Base-by-base conservation (phyloP, 164 flowering plant species). In the Chloranthus sessilifolius region DNA sequence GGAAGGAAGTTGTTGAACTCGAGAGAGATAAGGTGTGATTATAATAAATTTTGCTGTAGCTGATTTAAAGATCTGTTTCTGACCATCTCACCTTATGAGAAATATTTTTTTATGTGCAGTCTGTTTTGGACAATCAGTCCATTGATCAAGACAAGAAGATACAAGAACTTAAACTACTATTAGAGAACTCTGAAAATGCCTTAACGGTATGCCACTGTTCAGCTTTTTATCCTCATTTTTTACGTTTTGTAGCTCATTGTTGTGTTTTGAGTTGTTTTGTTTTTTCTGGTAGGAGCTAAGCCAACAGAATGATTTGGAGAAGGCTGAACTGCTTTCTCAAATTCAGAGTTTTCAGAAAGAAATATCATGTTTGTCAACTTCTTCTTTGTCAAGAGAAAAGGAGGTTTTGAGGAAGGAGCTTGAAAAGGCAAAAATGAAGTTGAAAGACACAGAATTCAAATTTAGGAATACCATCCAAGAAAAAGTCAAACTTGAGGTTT, bases 401-500 rank as follows among this genome's bases (percentile, higher is more conserved):
- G 98, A 88, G 64, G 72, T 35, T 47, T 45, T 92, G 56, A 71
- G 94, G 69, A 88, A 80, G 62, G 98, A 92, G 56, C 74, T 83
- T 46, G 98, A 85, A 61, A 88, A 88, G 64, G 75, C 94, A 42
- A 85, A 75, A 64, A 1, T 52, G 17, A 88, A 82, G 68, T 62
- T 88, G 61, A 88, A 80, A 62, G 96, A 92, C 37, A 74, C 85
- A 4, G 98, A 88, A 50, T 73, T 41, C 56, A 92, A 85, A 72
- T 87, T 92, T 17, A 88, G 73, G 75, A 92, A 73, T 70, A 65
- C 65, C 28, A 64, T 92, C 46, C 96, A 92, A 55, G 96, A 92
- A 60, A 88, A 83, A 62, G 83, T 88, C 52, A 92, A 80, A 67
- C 80, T 92, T 31, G 96, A 88, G 98, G 98, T 88, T 28, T 60